Base-by-base conservation (phyloP, 306 rosid genomes). In the Pyrus betulifolia region DNA sequence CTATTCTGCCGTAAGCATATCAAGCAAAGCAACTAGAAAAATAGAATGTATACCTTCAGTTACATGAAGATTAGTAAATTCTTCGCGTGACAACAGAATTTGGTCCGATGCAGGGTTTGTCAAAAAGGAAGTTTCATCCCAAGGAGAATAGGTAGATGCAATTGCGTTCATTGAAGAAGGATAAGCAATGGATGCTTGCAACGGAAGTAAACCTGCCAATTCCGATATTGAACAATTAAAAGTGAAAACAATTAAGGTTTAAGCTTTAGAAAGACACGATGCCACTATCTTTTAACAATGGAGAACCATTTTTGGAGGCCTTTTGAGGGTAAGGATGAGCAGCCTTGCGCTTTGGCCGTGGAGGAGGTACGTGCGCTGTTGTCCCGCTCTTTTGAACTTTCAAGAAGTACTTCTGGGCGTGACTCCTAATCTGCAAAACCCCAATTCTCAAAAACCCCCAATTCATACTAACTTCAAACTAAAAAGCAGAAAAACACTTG, bases 311-410 rank as follows among this genome's bases (percentile, higher is more conserved):
- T 90, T 91, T 93, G 35, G 98, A 84, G 33, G 97, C 98, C 81
- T 89, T 93, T 76, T 93, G 98, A 1, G 98, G 98, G 67, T 93
- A 93, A 77, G 98, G 98, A 87, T 91, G 97, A 70, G 96, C 42
- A 54, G 98, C 97, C 87, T 89, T 93, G 82, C 97, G 97, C 88
- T 93, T 93, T 17, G 98, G 98, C 52, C 97, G 93, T 0, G 98
- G 98, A 67, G 98, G 98, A 88, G 98, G 98, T 45, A 93, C 98
- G 75, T 93, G 98, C 14, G 96, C 98, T 3, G 83, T 49, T 10
- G 97, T 84, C 69, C 96, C 97, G 69, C 87, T 93, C 89, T 91
- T 91, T 69, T 93, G 98, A 68, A 93, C 97, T 79, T 93, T 91
- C 86, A 91, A 83, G 80, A 93, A 93, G 80, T 93, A 93, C 63